Evolutionary conservation across 2,329 filamentous ascomycete species (phyloP).

Genomic region (Colletotrichum sp.): DNA sequence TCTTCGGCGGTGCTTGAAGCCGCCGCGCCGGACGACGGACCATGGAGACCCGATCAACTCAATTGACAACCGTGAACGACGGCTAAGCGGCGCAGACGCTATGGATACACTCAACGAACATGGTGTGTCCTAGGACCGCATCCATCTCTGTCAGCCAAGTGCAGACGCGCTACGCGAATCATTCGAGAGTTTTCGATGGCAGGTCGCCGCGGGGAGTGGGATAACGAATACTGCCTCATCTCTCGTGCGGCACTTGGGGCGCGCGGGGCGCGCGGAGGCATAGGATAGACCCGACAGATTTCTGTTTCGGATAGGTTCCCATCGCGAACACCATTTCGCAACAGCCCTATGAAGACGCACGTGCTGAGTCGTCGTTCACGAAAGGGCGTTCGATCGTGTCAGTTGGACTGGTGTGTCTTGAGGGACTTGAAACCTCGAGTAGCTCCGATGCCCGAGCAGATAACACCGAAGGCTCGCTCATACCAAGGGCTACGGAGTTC

Average conservation of each 20-base stretch:
- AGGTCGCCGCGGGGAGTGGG: neutral
- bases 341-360: neutral
- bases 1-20: neutral
- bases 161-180: neutral
- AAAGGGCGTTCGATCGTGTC: neutral
- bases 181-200: neutral
- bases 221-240: neutral
- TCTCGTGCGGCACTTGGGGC: neutral
- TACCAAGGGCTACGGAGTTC: neutral
- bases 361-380: neutral
- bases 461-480: neutral
- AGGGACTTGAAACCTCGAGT: neutral
- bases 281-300: neutral
- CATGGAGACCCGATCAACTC: neutral
- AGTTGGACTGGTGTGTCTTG: neutral
- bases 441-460: neutral
- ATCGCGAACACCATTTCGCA: neutral
- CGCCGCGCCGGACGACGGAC: neutral
- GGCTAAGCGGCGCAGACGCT: neutral
- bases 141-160: neutral
- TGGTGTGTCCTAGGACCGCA: neutral
- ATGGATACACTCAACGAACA: neutral
- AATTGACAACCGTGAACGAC: neutral
- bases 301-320: neutral
- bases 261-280: neutral